Evolutionary conservation across 805 yeast genomes (phyloP), one percentile per base, ranked within the genome.

Genomic region (Huiozyma naganishii): DNA sequence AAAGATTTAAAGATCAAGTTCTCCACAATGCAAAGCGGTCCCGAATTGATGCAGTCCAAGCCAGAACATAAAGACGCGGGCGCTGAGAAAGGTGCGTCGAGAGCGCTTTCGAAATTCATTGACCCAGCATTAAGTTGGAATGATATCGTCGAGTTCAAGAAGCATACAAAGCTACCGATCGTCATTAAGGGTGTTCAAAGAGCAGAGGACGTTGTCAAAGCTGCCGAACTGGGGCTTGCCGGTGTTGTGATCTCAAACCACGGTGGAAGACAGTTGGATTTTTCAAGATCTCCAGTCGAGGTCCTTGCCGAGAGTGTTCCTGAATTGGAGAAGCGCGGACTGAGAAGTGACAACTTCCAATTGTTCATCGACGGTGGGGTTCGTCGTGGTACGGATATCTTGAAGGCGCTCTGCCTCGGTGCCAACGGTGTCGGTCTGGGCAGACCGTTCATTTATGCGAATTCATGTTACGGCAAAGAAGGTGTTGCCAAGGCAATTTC

Each of bases 231-330:
- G 52, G 92, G 92, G 4, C 73, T 75, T 29, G 75, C 78, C 37
- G 95, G 89, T 36, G 80, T 86, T n/a, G 86, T 87, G 4, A 55
- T 86, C 41, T 84, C 94, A 2, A 87, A 86, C 58, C 95, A 86
- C 64, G 95, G 95, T 47, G 95, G 95, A 36, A 70, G 95, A 48
- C 95, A 86, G 62, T 67, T 87, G 45, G 96, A 87, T 62, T 83
- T 76, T 55, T 71, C 95, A 1, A 73, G 84, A n/a, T 77, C 95
- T 0, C 83, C 89, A 1, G 69, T 87, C 32, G 84, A 80, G 58
- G 76, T 83, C 5, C 65, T 87, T 41, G 83, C 83, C 5, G 95
- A 84, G 48, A 73, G 79, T 2, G 74, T 74, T 70, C 79, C 78
- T 6, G 53, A 69, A 4, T 61, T 79, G 45, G 66, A 65, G 41